Percentiles rank a stretch among this genome's conserved stretches.
Conservation (phyloP, 2,329 filamentous ascomycete genomes). For the Botryosphaeria dothidea region DNA sequence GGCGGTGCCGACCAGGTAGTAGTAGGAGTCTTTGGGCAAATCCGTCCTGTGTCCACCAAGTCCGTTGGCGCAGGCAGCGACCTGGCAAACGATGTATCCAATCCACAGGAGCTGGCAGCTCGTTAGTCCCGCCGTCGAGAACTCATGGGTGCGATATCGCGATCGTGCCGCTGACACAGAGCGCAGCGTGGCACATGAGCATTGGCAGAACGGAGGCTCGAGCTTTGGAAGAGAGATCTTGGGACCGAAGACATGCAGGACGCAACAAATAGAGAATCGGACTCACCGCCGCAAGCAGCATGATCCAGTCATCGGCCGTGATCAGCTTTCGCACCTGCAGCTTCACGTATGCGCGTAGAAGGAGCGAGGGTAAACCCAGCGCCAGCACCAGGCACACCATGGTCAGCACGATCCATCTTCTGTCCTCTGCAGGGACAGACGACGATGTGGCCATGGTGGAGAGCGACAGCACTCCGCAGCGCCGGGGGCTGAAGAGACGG, state of each 20-base stretch:
- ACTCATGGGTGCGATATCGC: no score
- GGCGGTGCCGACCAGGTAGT: neutral
- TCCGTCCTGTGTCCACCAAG: slow-evolving; percentile 4
- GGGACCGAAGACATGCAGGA: neutral
- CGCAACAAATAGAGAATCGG: neutral
- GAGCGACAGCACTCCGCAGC: neutral
- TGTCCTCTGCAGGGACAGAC: neutral
- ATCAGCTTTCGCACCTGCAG: neutral
- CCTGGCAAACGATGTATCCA: neutral
- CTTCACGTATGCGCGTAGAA: neutral
- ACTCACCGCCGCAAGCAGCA: slow-evolving; percentile 1
- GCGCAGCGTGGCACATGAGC: neutral
- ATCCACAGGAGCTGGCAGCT: neutral
- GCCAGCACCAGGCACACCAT: slow-evolving; percentile 2
- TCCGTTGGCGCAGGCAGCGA: slow-evolving; percentile 2
- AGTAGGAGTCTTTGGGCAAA: neutral
- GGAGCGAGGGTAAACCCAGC: neutral
- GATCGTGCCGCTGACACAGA: no score
- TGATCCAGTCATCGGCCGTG: slow-evolving; percentile 4
- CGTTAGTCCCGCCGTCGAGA: neutral
- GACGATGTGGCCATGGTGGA: neutral
- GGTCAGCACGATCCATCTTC: slow-evolving; percentile 5
- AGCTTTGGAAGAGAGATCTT: neutral
- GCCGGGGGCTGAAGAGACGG: neutral
- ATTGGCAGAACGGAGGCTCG: neutral